Evolutionary conservation across 306 rosid species (phyloP).

Genomic region (Crotalaria pallida): DNA sequence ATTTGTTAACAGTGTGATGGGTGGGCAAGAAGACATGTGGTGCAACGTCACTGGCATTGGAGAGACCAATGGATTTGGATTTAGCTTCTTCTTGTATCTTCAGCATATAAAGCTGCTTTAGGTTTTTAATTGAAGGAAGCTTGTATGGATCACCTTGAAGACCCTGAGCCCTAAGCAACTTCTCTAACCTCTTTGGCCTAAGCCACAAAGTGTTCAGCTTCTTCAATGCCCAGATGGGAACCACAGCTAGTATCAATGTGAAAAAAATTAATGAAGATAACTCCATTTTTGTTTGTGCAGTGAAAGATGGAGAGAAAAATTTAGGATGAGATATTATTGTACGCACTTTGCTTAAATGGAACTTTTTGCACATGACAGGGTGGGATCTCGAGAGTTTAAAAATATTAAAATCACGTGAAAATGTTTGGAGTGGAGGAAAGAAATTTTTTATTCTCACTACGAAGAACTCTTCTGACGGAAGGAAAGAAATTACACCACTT

Average conservation of each 20-base stretch:
- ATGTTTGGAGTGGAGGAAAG: too few relatives aligned
- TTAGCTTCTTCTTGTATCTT: slow-evolving; percentile 17
- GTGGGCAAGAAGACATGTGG: slow-evolving; percentile 20
- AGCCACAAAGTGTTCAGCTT: slow-evolving; percentile 33
- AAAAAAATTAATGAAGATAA: background rate
- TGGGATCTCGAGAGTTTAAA: too few relatives aligned
- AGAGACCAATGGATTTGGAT: slow-evolving; percentile 34
- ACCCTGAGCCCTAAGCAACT: slow-evolving; percentile 29
- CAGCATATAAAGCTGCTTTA: background rate
- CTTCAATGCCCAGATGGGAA: slow-evolving; percentile 24
- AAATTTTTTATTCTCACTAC: too few relatives aligned
- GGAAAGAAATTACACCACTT: too few relatives aligned
- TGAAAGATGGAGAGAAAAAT: too few relatives aligned
- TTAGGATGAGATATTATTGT: too few relatives aligned
- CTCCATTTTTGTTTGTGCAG: background rate
- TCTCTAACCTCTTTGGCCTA: slow-evolving; percentile 37
- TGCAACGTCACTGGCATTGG: slow-evolving; percentile 21
- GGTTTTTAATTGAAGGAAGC: slow-evolving; percentile 19
- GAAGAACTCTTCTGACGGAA: too few relatives aligned
- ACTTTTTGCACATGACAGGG: too few relatives aligned
- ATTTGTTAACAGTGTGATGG: background rate
- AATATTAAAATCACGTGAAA: too few relatives aligned
- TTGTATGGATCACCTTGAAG: slow-evolving; percentile 25
- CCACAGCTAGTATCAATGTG: background rate
- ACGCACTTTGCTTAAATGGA: too few relatives aligned